Base-by-base conservation (phyloP, 2,329 filamentous ascomycete genomes). In the Colletotrichum sp. region DNA sequence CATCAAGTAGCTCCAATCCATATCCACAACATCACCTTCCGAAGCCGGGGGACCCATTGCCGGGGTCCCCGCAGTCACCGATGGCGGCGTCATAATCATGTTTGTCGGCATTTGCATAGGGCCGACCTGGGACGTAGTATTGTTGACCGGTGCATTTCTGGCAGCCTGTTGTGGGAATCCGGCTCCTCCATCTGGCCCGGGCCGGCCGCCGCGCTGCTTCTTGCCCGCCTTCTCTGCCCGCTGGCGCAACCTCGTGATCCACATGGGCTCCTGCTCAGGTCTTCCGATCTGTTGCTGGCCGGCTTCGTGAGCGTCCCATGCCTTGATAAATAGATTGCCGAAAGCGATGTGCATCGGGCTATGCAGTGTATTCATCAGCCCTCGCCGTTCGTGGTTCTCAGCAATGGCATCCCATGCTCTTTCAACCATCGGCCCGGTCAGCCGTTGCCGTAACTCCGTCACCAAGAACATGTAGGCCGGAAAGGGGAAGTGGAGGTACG, bases 381-480 rank as follows among this genome's bases (percentile, higher is more conserved):
- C 87, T 57, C 91, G 85, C 32, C 87, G 85, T 8, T 90, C 87
- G 79, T 91, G 88, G 80, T 92, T 91, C 77, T 87, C 85, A 67
- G 87, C 85, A 74, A 93, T 90, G 34, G 89, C 88, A 9, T 87
- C 84, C 91, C 91, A 93, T 0, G 91, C 90, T 13, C 89, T 88
- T 79, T 92, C 90, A 69, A 90, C 90, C 74, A 91, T 84, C 2
- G 89, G 86, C n/a, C 91, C 91, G 0, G 85, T 86, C 4, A 87
- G 87, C 30, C 90, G 87, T 26, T 85, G 82, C 8, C 89, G 88
- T 48, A 93, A 84, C 79, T 92, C 90, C 65, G 88, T 88, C 15
- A 91, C 86, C 26, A 92, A 84, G 79, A 90, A 92, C 81, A 92
- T 90, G 82, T 92, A 92, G 2, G 90, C 91, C 3, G 90, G 90